These are phyloP conservation scores for Capsicum chinense DNA, from an alignment of 257 asterid species.

Conservation along the genomic window DNA sequence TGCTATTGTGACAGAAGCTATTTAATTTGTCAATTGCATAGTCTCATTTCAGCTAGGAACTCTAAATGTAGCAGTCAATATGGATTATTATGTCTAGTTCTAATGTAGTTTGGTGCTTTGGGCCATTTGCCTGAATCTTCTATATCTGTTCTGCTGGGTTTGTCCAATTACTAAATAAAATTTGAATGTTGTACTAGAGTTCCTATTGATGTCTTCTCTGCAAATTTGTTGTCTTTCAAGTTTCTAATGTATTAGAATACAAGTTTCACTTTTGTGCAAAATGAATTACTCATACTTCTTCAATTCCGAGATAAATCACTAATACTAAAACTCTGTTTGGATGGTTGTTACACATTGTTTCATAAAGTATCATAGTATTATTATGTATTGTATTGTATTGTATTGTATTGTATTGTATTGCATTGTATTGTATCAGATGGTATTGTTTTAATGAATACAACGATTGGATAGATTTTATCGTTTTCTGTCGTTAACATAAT, in stretches of 20 bases:
- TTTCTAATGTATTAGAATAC: not conserved
- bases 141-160: not conserved
- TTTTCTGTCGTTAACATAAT: too few relatives aligned
- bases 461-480: too few relatives aligned
- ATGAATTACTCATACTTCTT: constrained; percentile 18
- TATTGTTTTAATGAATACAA: too few relatives aligned
- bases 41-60: not conserved
- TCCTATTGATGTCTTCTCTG: not conserved
- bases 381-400: too few relatives aligned
- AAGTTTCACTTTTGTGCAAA: not conserved
- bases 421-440: too few relatives aligned
- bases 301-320: not conserved
- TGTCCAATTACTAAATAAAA: not conserved
- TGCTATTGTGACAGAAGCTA: constrained; percentile 8
- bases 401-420: too few relatives aligned
- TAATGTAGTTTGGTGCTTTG: not conserved
- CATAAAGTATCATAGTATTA: too few relatives aligned
- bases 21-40: not conserved
- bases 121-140: not conserved
- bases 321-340: not conserved
- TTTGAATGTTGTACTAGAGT: not conserved
- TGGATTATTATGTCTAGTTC: not conserved
- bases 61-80: not conserved
- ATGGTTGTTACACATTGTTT: too few relatives aligned
- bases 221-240: not conserved